Evolutionary conservation across 169 alveolate genomes (phyloP).

Genomic region (Plasmodium coatneyi): DNA sequence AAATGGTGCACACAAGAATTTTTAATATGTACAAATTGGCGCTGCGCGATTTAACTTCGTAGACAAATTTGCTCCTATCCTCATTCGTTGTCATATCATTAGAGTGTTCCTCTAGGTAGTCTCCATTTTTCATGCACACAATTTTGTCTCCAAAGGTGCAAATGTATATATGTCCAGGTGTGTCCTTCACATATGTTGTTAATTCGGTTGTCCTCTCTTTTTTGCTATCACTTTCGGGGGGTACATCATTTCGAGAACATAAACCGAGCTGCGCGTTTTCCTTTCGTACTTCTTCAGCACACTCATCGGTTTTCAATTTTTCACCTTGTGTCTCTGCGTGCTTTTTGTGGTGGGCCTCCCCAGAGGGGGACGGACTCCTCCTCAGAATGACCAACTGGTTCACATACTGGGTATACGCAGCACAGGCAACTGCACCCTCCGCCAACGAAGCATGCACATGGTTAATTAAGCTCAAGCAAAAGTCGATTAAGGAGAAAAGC

Average conservation of each 20-base stretch:
- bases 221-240: not conserved
- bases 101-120: not conserved
- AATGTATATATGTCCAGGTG: not conserved
- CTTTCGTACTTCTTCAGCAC: not conserved
- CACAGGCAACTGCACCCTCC: not conserved
- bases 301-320: not conserved
- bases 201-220: not conserved
- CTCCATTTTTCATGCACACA: constrained; percentile 11
- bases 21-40: constrained; percentile 43
- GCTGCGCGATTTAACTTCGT: not conserved
- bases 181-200: not conserved
- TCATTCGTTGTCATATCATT: not conserved
- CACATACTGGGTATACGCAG: not conserved
- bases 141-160: constrained; percentile 16
- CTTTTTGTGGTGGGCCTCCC: not conserved
- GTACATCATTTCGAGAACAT: not conserved
- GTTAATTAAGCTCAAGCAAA: constrained; percentile 8
- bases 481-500: not conserved
- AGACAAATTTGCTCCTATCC: not conserved
- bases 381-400: constrained; percentile 7
- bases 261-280: not conserved
- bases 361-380: not conserved
- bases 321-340: not conserved
- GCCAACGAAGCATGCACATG: not conserved
- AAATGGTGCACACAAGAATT: constrained; percentile 14